phyloP scores from a whole-genome alignment of 2,329 filamentous ascomycete genomes.

The Calonectria fujianensis region DNA sequence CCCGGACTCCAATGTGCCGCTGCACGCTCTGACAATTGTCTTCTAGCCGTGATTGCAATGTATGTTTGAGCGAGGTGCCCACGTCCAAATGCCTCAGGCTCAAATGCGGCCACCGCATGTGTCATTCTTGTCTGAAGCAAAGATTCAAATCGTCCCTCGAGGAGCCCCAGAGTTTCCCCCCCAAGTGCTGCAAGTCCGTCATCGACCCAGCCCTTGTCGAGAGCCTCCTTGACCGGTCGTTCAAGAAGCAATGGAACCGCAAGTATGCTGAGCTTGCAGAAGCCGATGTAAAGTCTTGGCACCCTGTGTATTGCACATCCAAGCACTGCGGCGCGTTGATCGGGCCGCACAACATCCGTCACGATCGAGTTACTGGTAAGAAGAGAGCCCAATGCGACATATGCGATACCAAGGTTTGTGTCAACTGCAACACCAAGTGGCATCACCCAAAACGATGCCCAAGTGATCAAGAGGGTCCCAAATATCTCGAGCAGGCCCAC shows the following conservation, averaged over 20 bases:
- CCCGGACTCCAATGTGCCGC: not conserved
- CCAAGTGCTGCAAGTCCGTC: constrained; percentile 84
- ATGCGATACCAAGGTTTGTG: constrained; percentile 86
- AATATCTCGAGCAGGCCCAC: constrained; percentile 78
- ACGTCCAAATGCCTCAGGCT: constrained; percentile 80
- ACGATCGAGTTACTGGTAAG: constrained; percentile 72
- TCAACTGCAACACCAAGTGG: constrained; percentile 82
- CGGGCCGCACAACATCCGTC: constrained; percentile 80
- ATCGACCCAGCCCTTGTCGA: constrained; percentile 88
- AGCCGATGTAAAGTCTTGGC: constrained; percentile 66
- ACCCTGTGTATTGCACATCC: constrained; percentile 85
- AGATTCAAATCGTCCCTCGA: constrained; percentile 85
- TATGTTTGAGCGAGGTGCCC: constrained; percentile 82
- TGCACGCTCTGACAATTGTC: constrained; percentile 41
- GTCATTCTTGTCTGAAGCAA: constrained; percentile 83
- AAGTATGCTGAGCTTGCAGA: constrained; percentile 85
- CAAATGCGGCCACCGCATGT: constrained; percentile 88
- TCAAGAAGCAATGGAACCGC: constrained; percentile 87
- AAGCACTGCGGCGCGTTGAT: constrained; percentile 87
- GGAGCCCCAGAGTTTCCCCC: constrained; percentile 89
- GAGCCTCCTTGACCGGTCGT: constrained; percentile 80
- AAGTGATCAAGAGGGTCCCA: constrained; percentile 79
- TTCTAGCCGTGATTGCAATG: constrained; percentile 80
- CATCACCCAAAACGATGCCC: constrained; percentile 83
- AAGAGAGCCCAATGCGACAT: constrained; percentile 81